Base-by-base conservation (phyloP, 2,329 filamentous ascomycete species). In the Colletotrichum siamense region DNA sequence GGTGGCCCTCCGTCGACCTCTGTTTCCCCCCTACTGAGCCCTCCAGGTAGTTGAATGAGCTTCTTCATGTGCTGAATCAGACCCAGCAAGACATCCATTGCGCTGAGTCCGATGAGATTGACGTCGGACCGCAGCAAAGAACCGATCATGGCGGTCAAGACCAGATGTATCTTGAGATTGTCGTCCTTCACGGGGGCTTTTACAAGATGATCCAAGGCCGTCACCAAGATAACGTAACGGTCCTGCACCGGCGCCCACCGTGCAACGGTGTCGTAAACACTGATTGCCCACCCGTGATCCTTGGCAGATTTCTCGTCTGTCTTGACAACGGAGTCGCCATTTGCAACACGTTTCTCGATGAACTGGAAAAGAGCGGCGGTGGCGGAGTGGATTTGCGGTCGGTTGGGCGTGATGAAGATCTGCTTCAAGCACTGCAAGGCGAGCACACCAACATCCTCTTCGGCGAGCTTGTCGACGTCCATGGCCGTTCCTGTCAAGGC, bases 161-260 rank as follows among this genome's bases (percentile, higher is more conserved):
- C 91, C 70, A 96, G 88, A 81, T 98, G 95, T 71, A 94, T 92
- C 61, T 92, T 89, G 39, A 98, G 84, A 57, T 92, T 92, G 12
- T 94, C 92, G 81, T 96, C 94, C 8, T 89, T 90, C 44, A 96
- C 89, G 1, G 93, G 92, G 61, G 91, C 92, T 73, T 91, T 90
- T 6, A 95, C 88, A 67, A 99, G 87, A 5, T 91, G 91, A 79
- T 98, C 96, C 86, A 98, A 92, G 4, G 94, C 90, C 1, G 95
- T 94, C 62, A 98, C 91, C 63, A 98, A 89, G 73, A 99, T 97
- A 52, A 96, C 92, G 86, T 98, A 99, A 70, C 97, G 94, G 82
- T 98, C 95, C 83, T 99, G 96, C 3, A 99, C 96, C 0, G 97
- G 96, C 1, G 96, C 94, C 96, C 96, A 99, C 75, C 92, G 92